Evolutionary conservation across 768 basidiomycete species (phyloP), one percentile per base, ranked within the genome.

Genomic region (Mycena sanguinolenta): DNA sequence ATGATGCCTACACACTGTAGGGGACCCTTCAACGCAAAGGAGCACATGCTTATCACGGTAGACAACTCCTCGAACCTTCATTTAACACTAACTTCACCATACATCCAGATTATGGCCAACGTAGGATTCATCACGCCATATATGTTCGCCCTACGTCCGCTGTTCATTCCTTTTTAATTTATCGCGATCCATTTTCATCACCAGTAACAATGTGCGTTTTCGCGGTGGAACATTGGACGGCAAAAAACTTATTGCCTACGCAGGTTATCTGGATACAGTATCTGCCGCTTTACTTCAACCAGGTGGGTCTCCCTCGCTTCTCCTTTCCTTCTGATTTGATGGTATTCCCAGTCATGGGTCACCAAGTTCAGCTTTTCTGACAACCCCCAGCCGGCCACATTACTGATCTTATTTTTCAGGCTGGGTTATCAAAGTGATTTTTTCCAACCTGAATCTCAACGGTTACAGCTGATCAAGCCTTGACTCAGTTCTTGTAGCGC

Each of bases 11-110:
- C 19, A 17, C n/a, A 27, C n/a, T n/a, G 9, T 68, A 83, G 83
- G 0, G 90, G 90, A 2, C 89, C 86, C 0, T 91, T 91, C 80
- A 90, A 84, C 70, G 84, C 90, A 77, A 91, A 91, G 80, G 36
- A 38, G 36, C 36, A 38, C 14, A 83, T 87, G 67, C 83, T 84
- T 70, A 89, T 86, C 77, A 86, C 87, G 12, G 70, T 72, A 21
- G 27, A 46, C 14, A 5, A 14, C 38, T n/a, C n/a, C n/a, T n/a
- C n/a, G n/a, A n/a, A n/a, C n/a, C n/a, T n/a, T n/a, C n/a, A n/a
- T 80, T 79, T 63, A 68, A 72, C 27, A 84, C 85, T 70, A 86
- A 85, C 61, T 69, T 36, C 25, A 61, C n/a, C n/a, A n/a, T n/a
- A n/a, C n/a, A n/a, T n/a, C n/a, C n/a, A n/a, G n/a, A n/a, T n/a